Evolutionary conservation across 2,329 filamentous ascomycete genomes (phyloP), one percentile per base, ranked within the genome.

Genomic region (Colletotrichum agaves): DNA sequence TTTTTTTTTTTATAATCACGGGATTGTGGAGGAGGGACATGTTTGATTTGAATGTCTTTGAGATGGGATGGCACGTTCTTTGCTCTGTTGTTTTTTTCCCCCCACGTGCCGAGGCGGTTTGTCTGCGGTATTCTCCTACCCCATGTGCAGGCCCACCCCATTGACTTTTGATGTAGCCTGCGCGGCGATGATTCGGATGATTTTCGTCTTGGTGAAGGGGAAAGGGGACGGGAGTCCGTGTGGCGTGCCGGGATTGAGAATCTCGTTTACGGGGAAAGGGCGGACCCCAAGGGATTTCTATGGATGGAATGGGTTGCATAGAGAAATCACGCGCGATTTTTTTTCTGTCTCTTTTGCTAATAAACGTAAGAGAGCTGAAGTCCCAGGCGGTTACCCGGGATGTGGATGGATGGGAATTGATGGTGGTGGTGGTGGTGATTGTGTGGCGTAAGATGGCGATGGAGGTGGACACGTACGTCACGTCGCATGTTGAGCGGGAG

Each of bases 191-290:
- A 46, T 57, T 56, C 60, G 31, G 50, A 62, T 31, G 39, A 31
- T 57, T 27, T 41, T 10, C 60, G 5, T 15, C 12, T 15, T 37
- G 27, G 27, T 37, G 41, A 12, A 43, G 17, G 13, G 8, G 15
- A 13, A 13, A 15, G 52, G 55, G 57, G 35, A 46, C 57, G 57
- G 62, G 56, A 65, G 62, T 65, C 62, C 47, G 62, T 61, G 62
- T 61, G 61, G 37, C 39, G 27, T 44, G 55, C 15, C 43, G 50
- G 60, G 49, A 58, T 59, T 52, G 44, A 23, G 61, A 58, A 59
- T 52, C 44, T 27, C 35, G 5, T 23, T 11, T 7, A 62, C 15
- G 19, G 49, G 41, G 27, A 11, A 19, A 11, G 43, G 43, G 15
- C 43, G 15, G 35, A 13, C 15, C 17, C 19, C 21, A 35, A 27